phyloP scores from a whole-genome alignment of 345 rosid genomes.

The Eucalyptus shirleyi region DNA sequence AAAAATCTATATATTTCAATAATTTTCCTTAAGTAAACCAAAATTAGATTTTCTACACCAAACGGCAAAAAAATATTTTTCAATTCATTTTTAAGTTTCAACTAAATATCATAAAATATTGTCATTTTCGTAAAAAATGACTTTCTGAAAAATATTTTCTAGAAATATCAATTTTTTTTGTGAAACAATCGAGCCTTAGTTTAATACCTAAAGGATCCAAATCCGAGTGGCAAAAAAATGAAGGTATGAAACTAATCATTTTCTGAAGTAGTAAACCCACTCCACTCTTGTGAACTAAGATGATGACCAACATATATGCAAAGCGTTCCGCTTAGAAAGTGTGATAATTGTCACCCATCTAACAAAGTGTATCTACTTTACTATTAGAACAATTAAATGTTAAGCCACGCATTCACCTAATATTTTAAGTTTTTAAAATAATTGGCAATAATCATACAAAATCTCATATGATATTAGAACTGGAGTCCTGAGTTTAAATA shows the following conservation, averaged over 20 bases:
- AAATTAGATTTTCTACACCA: neutral
- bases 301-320: neutral
- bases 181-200: neutral
- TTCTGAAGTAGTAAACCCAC: neutral
- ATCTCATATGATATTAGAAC: too few relatives aligned
- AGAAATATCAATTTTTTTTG: neutral
- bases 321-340: neutral
- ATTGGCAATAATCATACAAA: too few relatives aligned
- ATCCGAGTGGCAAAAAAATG: neutral
- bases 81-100: neutral
- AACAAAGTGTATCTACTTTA: neutral
- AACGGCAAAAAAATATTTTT: too few relatives aligned
- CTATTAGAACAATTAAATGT: too few relatives aligned
- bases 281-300: neutral
- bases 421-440: too few relatives aligned
- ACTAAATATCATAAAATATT: too few relatives aligned
- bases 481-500: too few relatives aligned
- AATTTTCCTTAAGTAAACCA: too few relatives aligned
- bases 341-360: neutral
- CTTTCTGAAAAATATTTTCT: too few relatives aligned
- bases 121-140: too few relatives aligned
- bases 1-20: too few relatives aligned
- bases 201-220: neutral
- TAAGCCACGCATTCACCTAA: too few relatives aligned
- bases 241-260: neutral